Evolutionary conservation across 2,329 filamentous ascomycete genomes (phyloP).

Genomic region (Botrytis porri): DNA sequence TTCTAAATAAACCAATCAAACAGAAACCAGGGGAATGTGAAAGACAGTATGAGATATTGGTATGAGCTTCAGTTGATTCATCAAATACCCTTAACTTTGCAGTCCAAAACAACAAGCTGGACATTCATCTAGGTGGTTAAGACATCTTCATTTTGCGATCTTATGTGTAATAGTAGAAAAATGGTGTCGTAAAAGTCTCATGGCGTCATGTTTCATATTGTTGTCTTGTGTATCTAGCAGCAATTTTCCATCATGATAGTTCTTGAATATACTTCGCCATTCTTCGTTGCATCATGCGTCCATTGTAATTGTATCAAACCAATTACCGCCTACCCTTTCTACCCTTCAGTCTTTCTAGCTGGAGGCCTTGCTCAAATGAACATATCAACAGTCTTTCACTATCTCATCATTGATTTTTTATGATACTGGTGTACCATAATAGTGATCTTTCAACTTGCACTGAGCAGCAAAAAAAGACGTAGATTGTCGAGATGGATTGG

Average conservation of each 20-base stretch:
- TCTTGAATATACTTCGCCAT: not conserved
- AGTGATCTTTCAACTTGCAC: not conserved
- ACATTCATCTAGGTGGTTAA: not conserved
- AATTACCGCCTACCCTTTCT: not conserved
- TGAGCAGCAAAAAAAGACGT: not conserved
- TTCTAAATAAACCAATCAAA: not conserved
- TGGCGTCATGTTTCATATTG: not conserved
- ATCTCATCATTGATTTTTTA: not conserved
- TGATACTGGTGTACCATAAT: not conserved
- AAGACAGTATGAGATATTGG: not conserved
- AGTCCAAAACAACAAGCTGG: not conserved
- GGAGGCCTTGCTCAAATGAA: not conserved
- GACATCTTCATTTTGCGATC: no score
- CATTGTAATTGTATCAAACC: not conserved
- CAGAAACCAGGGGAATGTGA: not conserved
- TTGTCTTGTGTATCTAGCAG: not conserved
- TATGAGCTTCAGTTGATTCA: not conserved
- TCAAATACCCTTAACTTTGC: fast-evolving
- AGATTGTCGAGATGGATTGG: not conserved
- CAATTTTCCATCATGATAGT: no score
- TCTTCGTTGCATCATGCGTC: not conserved
- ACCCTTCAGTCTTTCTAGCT: no score
- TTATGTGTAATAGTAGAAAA: not conserved
- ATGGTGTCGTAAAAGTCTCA: not conserved
- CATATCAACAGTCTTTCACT: not conserved